phyloP scores from a whole-genome alignment of 495 filamentous ascomycete species.

The Beverwykella pulmonaria region DNA sequence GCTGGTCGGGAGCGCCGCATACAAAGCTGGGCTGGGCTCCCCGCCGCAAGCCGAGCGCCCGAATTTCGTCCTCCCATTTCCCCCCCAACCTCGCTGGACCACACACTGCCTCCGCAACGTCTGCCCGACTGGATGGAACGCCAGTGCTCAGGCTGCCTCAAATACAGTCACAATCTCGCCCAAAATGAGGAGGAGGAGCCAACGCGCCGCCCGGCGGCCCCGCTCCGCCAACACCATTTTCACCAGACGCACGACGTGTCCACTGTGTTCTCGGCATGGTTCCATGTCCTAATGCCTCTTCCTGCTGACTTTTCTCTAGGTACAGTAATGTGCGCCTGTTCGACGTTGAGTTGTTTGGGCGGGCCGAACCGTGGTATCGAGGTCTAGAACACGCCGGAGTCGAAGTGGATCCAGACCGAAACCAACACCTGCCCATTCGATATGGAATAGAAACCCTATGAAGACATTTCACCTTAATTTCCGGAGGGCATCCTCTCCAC shows the following conservation, averaged over 20 bases:
- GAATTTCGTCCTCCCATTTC: not conserved
- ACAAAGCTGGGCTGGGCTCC: not conserved
- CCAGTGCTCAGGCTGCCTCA: too few species aligned
- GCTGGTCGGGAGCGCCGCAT: not conserved
- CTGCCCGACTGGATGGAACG: not conserved
- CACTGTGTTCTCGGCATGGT: not conserved
- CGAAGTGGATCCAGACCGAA: not conserved
- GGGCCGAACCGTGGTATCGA: constrained; percentile 3
- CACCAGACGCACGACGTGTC: not conserved
- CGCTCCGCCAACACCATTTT: not conserved
- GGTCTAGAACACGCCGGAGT: constrained; percentile 15
- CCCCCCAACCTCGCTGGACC: not conserved
- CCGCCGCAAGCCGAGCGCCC: not conserved
- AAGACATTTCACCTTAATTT: not conserved
- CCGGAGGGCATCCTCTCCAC: not conserved
- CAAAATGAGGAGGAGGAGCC: not conserved
- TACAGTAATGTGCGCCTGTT: not conserved
- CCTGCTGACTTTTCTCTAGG: not conserved
- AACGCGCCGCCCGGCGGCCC: not conserved
- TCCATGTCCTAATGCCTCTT: not conserved
- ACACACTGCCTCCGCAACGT: not conserved
- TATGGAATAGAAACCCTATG: not conserved
- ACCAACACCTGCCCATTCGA: not conserved
- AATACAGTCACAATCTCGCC: not conserved
- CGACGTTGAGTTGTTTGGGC: not conserved